These are phyloP conservation scores for Xylaria multiplex DNA, from an alignment of 2,329 filamentous ascomycete genomes.

Conservation along the genomic window DNA sequence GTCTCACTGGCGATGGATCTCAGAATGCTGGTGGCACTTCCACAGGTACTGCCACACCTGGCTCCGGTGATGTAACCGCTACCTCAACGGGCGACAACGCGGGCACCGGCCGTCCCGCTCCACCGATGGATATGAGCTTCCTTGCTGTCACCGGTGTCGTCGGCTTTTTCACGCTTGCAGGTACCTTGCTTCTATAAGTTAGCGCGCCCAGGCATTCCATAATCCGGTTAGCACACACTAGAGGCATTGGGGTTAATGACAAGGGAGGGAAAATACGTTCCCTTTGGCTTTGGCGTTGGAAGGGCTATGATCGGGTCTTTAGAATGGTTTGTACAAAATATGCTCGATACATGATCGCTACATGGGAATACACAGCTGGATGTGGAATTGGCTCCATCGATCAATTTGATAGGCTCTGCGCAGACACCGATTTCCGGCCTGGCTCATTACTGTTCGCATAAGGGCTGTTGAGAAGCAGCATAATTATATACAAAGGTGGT, in stretches of 20 bases:
- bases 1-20: constrained; percentile 63
- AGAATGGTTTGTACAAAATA: constrained; percentile 20
- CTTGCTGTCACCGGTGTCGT: constrained; percentile 51
- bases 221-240: constrained; percentile 2
- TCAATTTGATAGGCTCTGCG: constrained; percentile 33
- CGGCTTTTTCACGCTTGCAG: constrained; percentile 51
- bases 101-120: constrained; percentile 47
- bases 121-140: constrained; percentile 52
- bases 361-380: constrained; percentile 27
- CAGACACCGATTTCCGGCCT: constrained; percentile 25
- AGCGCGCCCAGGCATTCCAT: not conserved
- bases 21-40: constrained; percentile 62
- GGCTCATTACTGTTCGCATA: constrained; percentile 17
- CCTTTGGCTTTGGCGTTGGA: constrained; percentile 23
- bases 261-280: not conserved
- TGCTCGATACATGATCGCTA: constrained; percentile 14
- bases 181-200: constrained; percentile 54
- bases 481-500: constrained; percentile 22
- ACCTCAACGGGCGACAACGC: constrained; percentile 51
- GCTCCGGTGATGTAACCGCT: constrained; percentile 52
- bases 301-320: constrained; percentile 15
- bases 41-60: constrained; percentile 54
- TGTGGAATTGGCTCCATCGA: constrained; percentile 32
- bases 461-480: constrained; percentile 14
- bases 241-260: constrained; percentile 19